A percentile compares a stretch with the other conserved stretches of the same genome.
These are phyloP conservation scores for Geosiphon pyriformis DNA, from an alignment of 192 early-diverging fungal species.

Conservation along the genomic window DNA sequence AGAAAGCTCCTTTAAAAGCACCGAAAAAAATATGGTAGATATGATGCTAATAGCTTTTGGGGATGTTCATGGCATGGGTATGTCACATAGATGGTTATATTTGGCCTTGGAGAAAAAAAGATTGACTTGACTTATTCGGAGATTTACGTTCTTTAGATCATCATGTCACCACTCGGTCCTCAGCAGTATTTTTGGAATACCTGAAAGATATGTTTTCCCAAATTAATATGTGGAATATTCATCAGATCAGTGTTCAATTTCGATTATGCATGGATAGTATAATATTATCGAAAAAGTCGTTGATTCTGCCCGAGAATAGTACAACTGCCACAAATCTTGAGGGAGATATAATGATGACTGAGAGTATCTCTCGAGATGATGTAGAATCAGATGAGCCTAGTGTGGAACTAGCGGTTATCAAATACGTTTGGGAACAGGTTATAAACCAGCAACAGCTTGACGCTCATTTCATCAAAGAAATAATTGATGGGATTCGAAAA, in stretches of 20 bases:
- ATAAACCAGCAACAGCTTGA: conserved; percentile 1
- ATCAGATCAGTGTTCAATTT: conserved; percentile 12
- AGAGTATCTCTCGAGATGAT: neutral
- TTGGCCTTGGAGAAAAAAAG: no score
- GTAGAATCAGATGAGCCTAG: neutral
- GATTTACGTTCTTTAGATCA: neutral
- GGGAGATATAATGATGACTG: conserved; percentile 1
- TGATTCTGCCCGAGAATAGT: neutral
- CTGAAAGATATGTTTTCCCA: conserved; percentile 7
- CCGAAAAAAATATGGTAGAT: conserved; percentile 3
- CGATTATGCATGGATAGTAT: conserved; percentile 10
- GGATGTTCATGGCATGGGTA: no score
- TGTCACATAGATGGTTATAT: no score
- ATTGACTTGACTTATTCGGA: no score
- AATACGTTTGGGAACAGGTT: conserved; percentile 22
- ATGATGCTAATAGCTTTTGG: conserved; percentile 1
- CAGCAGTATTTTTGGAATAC: neutral
- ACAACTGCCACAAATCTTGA: neutral
- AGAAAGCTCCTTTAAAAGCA: neutral
- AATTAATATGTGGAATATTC: conserved; percentile 18
- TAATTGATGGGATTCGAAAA: conserved; percentile 11
- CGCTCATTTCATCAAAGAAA: neutral
- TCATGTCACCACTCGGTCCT: neutral
- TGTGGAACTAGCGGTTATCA: neutral
- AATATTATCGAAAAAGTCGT: neutral